Conservation (phyloP, 495 filamentous ascomycete species). For the Aspergillus sclerotioniger region DNA sequence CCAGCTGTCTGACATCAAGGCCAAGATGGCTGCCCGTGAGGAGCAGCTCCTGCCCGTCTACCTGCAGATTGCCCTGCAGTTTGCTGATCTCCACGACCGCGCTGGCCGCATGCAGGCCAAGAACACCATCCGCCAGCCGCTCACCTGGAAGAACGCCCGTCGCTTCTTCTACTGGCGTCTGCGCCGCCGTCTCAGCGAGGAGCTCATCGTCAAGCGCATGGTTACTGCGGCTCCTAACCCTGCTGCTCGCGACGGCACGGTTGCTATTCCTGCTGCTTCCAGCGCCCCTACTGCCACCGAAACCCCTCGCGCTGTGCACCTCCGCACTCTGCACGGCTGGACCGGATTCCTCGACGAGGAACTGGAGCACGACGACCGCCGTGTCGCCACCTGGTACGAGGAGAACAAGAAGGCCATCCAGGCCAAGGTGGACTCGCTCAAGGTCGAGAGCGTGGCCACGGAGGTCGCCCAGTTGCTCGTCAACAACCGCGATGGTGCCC, state of each 20-base stretch:
- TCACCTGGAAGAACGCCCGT: slow-evolving; percentile 85
- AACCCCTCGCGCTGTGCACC: slow-evolving; percentile 56
- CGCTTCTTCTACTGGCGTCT: slow-evolving; percentile 99
- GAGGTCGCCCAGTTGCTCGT: slow-evolving; percentile 79
- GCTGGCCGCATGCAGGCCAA: slow-evolving; percentile 98
- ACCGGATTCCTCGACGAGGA: slow-evolving; percentile 59
- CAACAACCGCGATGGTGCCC: slow-evolving; percentile 69
- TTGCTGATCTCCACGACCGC: slow-evolving; percentile 95
- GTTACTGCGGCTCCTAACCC: slow-evolving; percentile 47
- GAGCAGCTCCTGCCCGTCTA: slow-evolving; percentile 88
- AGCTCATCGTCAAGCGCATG: slow-evolving; percentile 91
- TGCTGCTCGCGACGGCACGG: slow-evolving; percentile 27
- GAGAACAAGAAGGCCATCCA: slow-evolving; percentile 82
- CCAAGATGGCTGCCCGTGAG: slow-evolving; percentile 83
- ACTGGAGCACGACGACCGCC: slow-evolving; percentile 73
- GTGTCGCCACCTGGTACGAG: slow-evolving; percentile 95
- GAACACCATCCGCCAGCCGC: slow-evolving; percentile 78
- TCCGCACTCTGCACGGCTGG: slow-evolving; percentile 75
- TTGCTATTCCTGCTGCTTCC: slow-evolving; percentile 34
- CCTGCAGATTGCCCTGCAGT: slow-evolving; percentile 87
- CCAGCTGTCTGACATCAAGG: slow-evolving; percentile 73
- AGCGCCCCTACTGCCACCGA: slow-evolving; percentile 28
- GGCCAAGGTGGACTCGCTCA: slow-evolving; percentile 74
- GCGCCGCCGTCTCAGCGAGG: slow-evolving; percentile 92
- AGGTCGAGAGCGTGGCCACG: slow-evolving; percentile 69